phyloP scores from a whole-genome alignment of 257 asterid species.

The Solanum bukasovii region DNA sequence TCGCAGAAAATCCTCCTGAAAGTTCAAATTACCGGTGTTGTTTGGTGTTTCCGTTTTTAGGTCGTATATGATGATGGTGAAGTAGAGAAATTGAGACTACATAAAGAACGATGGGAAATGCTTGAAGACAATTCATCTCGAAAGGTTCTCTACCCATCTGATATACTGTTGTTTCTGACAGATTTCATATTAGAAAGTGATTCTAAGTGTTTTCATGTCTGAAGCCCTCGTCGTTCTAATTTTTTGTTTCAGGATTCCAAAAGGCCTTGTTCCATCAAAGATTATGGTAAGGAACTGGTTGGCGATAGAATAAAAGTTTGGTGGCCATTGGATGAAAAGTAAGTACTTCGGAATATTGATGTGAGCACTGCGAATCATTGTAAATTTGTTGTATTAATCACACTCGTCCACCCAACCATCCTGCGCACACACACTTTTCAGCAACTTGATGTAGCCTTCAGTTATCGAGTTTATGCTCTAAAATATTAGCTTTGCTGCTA shows the following conservation, averaged over 20 bases:
- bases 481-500: neutral
- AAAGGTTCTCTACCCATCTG: constrained; percentile 5
- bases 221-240: neutral
- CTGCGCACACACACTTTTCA: neutral
- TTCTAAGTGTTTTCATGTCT: neutral
- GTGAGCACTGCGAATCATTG: neutral
- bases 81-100: constrained; percentile 30
- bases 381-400: neutral
- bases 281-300: constrained; percentile 33
- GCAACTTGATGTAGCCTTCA: neutral
- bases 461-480: neutral
- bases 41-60: constrained; percentile 18
- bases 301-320: constrained; percentile 40
- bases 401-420: neutral
- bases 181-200: neutral
- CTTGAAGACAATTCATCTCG: constrained; percentile 1
- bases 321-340: constrained; percentile 40
- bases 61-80: constrained; percentile 33
- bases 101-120: constrained; percentile 33
- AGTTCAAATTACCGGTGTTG: neutral
- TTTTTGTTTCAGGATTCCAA: constrained; percentile 14
- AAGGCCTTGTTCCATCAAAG: constrained; percentile 4
- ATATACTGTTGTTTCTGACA: neutral
- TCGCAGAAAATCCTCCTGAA: neutral
- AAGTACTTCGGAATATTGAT: constrained; percentile 6